A percentile compares a stretch with the other conserved stretches of the same genome.
Evolutionary conservation across 768 basidiomycete genomes (phyloP).

Genomic region (Boletus reticuloceps): DNA sequence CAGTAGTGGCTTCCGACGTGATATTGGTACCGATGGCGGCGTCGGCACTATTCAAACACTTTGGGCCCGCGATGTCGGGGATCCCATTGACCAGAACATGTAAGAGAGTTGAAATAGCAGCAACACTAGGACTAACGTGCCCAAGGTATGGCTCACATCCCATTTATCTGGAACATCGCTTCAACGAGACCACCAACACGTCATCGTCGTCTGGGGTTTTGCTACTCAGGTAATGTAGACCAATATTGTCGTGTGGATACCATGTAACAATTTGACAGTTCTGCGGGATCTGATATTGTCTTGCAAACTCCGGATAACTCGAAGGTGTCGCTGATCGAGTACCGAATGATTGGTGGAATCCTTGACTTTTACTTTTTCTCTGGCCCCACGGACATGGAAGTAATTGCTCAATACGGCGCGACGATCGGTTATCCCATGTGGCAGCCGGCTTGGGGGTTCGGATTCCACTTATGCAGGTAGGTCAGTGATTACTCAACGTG

Average conservation of each 20-base stretch:
- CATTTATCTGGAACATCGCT: constrained; percentile 73
- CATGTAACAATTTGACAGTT: constrained; percentile 34
- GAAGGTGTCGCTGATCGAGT: constrained; percentile 62
- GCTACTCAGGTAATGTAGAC: constrained; percentile 49
- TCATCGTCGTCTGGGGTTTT: constrained; percentile 76
- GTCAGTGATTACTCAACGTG: neutral
- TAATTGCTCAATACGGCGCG: constrained; percentile 68
- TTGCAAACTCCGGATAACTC: constrained; percentile 57
- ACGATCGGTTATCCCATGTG: constrained; percentile 67
- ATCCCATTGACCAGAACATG: constrained; percentile 68
- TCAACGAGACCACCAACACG: constrained; percentile 44
- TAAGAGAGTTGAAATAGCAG: constrained; percentile 30
- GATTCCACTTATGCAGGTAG: constrained; percentile 72
- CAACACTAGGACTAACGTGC: neutral
- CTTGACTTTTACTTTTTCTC: constrained; percentile 79
- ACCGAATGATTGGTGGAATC: constrained; percentile 71
- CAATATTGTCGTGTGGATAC: neutral
- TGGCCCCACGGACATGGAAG: constrained; percentile 47
- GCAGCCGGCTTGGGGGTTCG: constrained; percentile 75
- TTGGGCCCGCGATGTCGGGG: constrained; percentile 62
- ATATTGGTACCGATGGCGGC: constrained; percentile 48
- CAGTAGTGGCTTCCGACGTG: constrained; percentile 65
- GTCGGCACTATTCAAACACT: constrained; percentile 61
- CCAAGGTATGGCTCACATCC: constrained; percentile 70
- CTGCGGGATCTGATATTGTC: constrained; percentile 69